Evolutionary conservation across 116 monocot genomes (phyloP).

Genomic region (Posidonia oceanica): DNA sequence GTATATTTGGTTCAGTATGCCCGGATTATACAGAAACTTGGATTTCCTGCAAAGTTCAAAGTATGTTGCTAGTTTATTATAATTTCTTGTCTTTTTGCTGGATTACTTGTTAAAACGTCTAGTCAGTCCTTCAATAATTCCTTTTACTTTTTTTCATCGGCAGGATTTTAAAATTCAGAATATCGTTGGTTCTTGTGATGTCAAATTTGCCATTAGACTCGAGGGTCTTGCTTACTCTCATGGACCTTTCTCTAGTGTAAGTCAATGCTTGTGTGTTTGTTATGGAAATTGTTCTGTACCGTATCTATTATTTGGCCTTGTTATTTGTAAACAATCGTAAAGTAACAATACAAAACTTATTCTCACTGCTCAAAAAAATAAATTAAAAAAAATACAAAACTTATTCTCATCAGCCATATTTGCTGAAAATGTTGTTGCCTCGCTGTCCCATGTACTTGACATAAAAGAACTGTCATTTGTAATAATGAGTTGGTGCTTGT

Average conservation of each 20-base stretch:
- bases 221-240: constrained; percentile 32
- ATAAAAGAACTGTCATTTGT: neutral
- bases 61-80: constrained; percentile 11
- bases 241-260: constrained; percentile 36
- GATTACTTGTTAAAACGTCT: no score
- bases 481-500: neutral
- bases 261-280: neutral
- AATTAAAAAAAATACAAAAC: no score
- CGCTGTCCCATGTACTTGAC: neutral
- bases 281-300: neutral
- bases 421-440: neutral
- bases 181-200: constrained; percentile 54
- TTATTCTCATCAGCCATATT: neutral
- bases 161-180: constrained; percentile 65
- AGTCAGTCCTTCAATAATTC: no score
- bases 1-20: constrained; percentile 39
- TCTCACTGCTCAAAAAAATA: no score
- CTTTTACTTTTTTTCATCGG: neutral
- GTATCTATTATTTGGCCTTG: no score
- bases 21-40: constrained; percentile 66
- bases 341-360: no score
- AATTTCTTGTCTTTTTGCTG: no score
- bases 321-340: no score
- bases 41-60: constrained; percentile 43
- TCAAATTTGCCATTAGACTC: constrained; percentile 45